Conservation (phyloP, 371 early-diverging fungal species). For the Neoconidiobolus thromboides region DNA sequence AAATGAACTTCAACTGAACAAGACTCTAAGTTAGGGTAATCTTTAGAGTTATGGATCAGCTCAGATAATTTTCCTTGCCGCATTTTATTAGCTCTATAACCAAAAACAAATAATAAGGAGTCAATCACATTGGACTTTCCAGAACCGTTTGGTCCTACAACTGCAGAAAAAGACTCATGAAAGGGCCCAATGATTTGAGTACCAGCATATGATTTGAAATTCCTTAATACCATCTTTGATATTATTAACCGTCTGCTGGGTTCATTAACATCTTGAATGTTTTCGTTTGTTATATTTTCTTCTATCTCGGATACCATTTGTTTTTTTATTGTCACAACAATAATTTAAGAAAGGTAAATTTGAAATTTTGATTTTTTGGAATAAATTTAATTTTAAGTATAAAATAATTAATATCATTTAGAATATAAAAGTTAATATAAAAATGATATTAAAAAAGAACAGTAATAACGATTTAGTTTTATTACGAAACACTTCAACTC, state of each 20-base stretch:
- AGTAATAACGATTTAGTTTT: too few relatives aligned
- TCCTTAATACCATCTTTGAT: conserved; percentile 71
- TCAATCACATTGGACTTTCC: conserved; percentile 99
- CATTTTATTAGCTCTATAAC: conserved; percentile 97
- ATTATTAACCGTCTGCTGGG: conserved; percentile 49
- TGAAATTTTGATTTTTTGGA: too few relatives aligned
- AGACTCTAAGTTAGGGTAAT: conserved; percentile 35
- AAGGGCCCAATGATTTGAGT: conserved; percentile 90
- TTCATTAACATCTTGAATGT: too few relatives aligned
- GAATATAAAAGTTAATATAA: too few relatives aligned
- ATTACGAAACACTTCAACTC: too few relatives aligned
- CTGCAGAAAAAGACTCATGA: conserved; percentile 76
- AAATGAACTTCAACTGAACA: conserved; percentile 95
- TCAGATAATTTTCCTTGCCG: conserved; percentile 92
- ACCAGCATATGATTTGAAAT: conserved; percentile 96
- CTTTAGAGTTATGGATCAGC: conserved; percentile 89
- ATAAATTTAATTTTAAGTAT: too few relatives aligned
- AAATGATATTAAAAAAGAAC: too few relatives aligned
- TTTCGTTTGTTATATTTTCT: too few relatives aligned
- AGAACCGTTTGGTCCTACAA: conserved; percentile 98
- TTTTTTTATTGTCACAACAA: too few relatives aligned
- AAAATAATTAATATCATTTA: too few relatives aligned
- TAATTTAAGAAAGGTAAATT: too few relatives aligned
- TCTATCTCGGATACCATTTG: too few relatives aligned
- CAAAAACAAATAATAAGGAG: conserved; percentile 97